phyloP scores from a whole-genome alignment of 306 rosid species.

The Pterocarpus santalinus region DNA sequence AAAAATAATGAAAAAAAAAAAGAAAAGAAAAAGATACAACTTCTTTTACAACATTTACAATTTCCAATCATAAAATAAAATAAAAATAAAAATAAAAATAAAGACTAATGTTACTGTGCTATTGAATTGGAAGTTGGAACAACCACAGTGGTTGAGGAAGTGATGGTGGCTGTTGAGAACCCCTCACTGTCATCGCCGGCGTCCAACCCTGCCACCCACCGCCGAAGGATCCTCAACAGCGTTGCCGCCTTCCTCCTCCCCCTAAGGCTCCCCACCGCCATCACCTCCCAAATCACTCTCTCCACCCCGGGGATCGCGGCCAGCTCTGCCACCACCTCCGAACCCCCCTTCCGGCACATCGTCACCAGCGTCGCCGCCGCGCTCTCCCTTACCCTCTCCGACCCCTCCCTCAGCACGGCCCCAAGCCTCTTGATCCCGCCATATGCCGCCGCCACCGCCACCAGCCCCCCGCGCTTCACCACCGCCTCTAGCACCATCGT shows the following conservation, averaged over 20 bases:
- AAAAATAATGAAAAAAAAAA: background rate
- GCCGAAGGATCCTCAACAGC: conserved; percentile 75
- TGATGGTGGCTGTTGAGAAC: conserved; percentile 31
- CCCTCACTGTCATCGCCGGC: conserved; percentile 44
- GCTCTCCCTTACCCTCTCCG: conserved; percentile 84
- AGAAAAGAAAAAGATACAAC: background rate
- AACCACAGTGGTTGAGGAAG: conserved; percentile 44
- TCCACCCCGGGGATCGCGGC: conserved; percentile 76
- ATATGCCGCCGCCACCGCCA: conserved; percentile 74
- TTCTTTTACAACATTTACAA: conserved; percentile 47
- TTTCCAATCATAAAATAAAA: background rate
- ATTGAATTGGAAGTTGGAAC: conserved; percentile 36
- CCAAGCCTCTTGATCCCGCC: conserved; percentile 63
- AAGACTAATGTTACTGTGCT: background rate
- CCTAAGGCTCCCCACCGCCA: conserved; percentile 79
- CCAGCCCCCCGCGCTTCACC: conserved; percentile 81
- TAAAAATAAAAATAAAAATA: background rate
- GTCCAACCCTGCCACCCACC: conserved; percentile 91
- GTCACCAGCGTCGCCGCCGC: conserved; percentile 88
- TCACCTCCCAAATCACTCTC: conserved; percentile 84
- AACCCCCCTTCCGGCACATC: conserved; percentile 82
- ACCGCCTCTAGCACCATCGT: conserved; percentile 76
- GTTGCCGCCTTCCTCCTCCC: conserved; percentile 86
- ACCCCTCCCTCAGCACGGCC: conserved; percentile 68
- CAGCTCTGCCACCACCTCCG: conserved; percentile 80